Conservation (phyloP, 169 alveolate species). For the Plasmodium berghei region DNA sequence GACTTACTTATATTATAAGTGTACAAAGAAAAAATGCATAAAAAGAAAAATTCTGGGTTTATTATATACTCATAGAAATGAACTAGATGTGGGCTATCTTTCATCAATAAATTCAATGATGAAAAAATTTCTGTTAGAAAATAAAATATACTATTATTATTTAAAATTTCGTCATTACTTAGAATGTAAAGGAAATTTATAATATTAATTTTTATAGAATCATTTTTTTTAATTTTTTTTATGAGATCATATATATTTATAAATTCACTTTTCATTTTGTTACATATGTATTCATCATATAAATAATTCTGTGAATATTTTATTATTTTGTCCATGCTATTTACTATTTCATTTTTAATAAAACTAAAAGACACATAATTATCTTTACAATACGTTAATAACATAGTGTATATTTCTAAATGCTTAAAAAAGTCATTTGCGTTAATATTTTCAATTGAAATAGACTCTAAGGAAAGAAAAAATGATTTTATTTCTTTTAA, state of each 20-base stretch:
- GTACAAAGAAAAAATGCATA: conserved; percentile 62
- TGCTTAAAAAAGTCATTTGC: conserved; percentile 43
- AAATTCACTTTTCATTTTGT: conserved; percentile 53
- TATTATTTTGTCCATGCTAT: conserved; percentile 36
- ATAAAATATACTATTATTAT: conserved; percentile 67
- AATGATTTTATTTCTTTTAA: conserved; percentile 57
- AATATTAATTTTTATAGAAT: conserved; percentile 41
- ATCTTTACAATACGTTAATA: conserved; percentile 68
- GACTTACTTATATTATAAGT: conserved; percentile 65
- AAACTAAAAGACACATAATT: conserved; percentile 69
- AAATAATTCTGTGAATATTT: conserved; percentile 49
- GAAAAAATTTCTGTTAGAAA: conserved; percentile 72
- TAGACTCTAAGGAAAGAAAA: conserved; percentile 39
- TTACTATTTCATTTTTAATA: conserved; percentile 64
- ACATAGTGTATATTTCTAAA: conserved; percentile 33
- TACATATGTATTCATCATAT: conserved; percentile 42
- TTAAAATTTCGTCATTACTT: conserved; percentile 38
- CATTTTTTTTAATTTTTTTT: conserved; percentile 66
- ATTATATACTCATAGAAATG: conserved; percentile 36
- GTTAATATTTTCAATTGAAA: conserved; percentile 36
- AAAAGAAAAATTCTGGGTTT: conserved; percentile 62
- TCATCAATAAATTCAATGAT: conserved; percentile 37
- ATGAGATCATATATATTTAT: conserved; percentile 42
- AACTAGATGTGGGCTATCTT: conserved; percentile 38
- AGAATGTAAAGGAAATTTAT: conserved; percentile 20